Base-by-base conservation (phyloP, 345 rosid genomes). In the Citrus reticulata region DNA sequence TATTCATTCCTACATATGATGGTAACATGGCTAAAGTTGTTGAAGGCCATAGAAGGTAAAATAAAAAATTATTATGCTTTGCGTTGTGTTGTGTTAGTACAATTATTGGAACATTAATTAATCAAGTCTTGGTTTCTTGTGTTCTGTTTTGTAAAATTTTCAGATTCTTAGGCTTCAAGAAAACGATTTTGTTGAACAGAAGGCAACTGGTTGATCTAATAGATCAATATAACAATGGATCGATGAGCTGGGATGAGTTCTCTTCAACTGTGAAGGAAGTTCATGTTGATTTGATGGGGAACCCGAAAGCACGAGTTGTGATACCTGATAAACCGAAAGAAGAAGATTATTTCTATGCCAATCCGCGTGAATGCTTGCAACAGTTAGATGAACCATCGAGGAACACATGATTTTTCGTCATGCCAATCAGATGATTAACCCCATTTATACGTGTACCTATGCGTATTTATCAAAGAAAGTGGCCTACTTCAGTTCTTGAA, bases 1-100 rank as follows among this genome's bases (percentile, higher is more conserved):
- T 92, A 82, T 95, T 95, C 80, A 88, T 95, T 80, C 98, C 98
- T 37, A 95, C 98, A 6, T 88, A 92, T 75, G 94, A 93, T 60
- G 98, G 98, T 65, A 95, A 95, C 85, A 93, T 95, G 98, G 98
- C 98, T 39, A 95, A 85, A 87, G 98, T 95, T n/a, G 98, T 95
- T 20, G 98, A 93, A 91, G 98, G 98, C 83, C 98, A 95, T 81
- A 90, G 98, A 70, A 93, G 98, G 98, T 95, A 84, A 71, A 37
- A 60, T 25, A 29, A 1, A 5, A 37, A 62, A 9, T 5, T 3
- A 4, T 17, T 68, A 6, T 35, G 19, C 5, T 42, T 68, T 76
- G 13, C 4, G 6, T 46, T 76, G 40, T 4, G 20, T 30, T 49
- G 25, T 25, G 29, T 64, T 54, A 25, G 35, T 64, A 64, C 68